These are phyloP conservation scores for Spathaspora sp. DNA, from an alignment of 805 yeast species.

Conservation along the genomic window DNA sequence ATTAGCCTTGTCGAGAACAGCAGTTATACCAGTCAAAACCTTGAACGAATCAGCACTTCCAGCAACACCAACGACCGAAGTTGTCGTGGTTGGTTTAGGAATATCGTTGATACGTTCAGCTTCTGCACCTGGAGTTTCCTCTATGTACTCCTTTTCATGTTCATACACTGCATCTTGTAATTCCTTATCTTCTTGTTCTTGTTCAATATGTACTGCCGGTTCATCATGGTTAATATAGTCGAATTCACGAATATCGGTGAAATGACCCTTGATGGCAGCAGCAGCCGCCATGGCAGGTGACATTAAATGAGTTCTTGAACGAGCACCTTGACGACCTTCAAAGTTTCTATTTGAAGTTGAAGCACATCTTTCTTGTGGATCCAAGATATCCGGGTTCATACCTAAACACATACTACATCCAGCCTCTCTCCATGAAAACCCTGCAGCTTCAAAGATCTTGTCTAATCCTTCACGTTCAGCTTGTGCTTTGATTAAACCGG, in stretches of 20 bases:
- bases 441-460: slow-evolving; percentile 85
- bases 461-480: slow-evolving; percentile 96
- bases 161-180: slow-evolving; percentile 69
- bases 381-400: slow-evolving; percentile 96
- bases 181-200: slow-evolving; percentile 44
- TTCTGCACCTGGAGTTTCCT: slow-evolving; percentile 49
- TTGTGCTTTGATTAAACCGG: slow-evolving; percentile 88
- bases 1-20: slow-evolving; percentile 91
- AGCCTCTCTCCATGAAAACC: slow-evolving; percentile 99
- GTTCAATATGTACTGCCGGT: slow-evolving; percentile 54
- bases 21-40: slow-evolving; percentile 80
- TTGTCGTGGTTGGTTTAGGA: slow-evolving; percentile 41
- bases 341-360: slow-evolving; percentile 98
- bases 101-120: slow-evolving; percentile 62
- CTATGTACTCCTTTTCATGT: slow-evolving; percentile 64
- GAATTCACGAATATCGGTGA: slow-evolving; percentile 85
- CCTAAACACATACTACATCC: slow-evolving; percentile 99
- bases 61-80: slow-evolving; percentile 21
- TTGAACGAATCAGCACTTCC: slow-evolving; percentile 72
- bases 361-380: slow-evolving; percentile 96
- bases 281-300: slow-evolving; percentile 99
- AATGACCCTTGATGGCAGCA: slow-evolving; percentile 88
- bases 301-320: slow-evolving; percentile 94
- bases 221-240: slow-evolving; percentile 56
- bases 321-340: slow-evolving; percentile 98